Evolutionary conservation across 352 stramenopile genomes (phyloP), one percentile per base, ranked within the genome.

Genomic region (Blastocystis sp.): DNA sequence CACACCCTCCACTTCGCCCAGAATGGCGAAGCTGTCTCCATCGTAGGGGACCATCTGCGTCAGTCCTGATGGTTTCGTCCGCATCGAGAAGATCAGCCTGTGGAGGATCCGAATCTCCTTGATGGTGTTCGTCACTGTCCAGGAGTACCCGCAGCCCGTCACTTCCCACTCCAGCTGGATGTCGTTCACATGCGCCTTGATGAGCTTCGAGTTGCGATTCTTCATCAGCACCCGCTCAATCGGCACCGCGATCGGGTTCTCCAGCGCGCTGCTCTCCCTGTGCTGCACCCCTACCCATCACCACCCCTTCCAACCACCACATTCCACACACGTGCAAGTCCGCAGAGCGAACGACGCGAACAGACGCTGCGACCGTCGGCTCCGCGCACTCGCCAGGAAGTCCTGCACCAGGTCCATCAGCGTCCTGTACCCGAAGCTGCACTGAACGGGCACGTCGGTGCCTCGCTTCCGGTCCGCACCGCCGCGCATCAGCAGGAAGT

Each of bases 401-500:
- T 23, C 23, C 53, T 84, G 21, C 4, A 84, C 60, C 5, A 84
- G 34, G 34, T 67, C 45, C 23, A 84, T 41, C 2, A 84, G 34
- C 10, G 74, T 84, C 21, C 2, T 19, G 11, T 61, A 69, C 28
- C 69, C 69, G 53, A 84, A 84, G 17, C 40, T 48, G 38, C 74
- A 84, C 1, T 62, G 53, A 10, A 84, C 34, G 41, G 74, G 74
- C 45, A 62, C 45, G 61, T 84, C 74, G 11, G 17, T n/a, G 0
- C 7, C 34, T 41, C 45, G 34, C 17, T 28, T n/a, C 21, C 19
- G 11, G 38, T 23, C 64, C 21, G 2, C 2, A 4, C 23, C 23
- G 17, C 7, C 71, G 38, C 60, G 74, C 53, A 76, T 76, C 53
- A 84, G 48, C 17, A 84, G 5, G 74, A 62, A 84, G 56, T 84